A percentile compares a stretch with the other conserved stretches of the same genome.
Evolutionary conservation across 2,329 filamentous ascomycete species (phyloP).

Genomic region (Aspergillus quadricinctus): DNA sequence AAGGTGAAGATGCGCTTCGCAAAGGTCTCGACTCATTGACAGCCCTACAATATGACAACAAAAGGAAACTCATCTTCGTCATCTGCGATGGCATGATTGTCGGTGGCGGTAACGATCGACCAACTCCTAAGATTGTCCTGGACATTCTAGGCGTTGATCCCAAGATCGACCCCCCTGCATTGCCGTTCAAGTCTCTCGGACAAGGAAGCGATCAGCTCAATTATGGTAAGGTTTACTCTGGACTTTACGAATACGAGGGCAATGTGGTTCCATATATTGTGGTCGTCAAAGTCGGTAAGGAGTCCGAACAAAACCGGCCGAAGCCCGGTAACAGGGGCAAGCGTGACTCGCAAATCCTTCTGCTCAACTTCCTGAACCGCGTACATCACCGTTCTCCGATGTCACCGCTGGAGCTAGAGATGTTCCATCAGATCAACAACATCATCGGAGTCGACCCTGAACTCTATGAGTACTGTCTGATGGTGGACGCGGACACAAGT

Average conservation of each 20-base stretch:
- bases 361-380: slow-evolving; percentile 97
- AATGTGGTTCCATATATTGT: slow-evolving; percentile 97
- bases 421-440: slow-evolving; percentile 99
- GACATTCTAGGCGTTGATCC: slow-evolving; percentile 97
- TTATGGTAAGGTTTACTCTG: slow-evolving; percentile 97
- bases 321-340: slow-evolving; percentile 98
- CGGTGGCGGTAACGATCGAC: slow-evolving; percentile 90
- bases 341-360: slow-evolving; percentile 91
- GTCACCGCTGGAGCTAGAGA: slow-evolving; percentile 93
- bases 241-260: slow-evolving; percentile 94
- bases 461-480: slow-evolving; percentile 92
- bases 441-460: slow-evolving; percentile 97
- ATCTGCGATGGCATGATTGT: slow-evolving; percentile 98
- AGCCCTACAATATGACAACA: slow-evolving; percentile 94
- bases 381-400: slow-evolving; percentile 92
- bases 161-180: slow-evolving; percentile 88
- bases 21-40: slow-evolving; percentile 94
- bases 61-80: slow-evolving; percentile 92
- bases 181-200: slow-evolving; percentile 92
- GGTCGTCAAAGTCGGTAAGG: slow-evolving; percentile 94
- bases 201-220: slow-evolving; percentile 88
- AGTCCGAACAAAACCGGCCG: slow-evolving; percentile 82
- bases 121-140: slow-evolving; percentile 94
- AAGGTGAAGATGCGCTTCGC: slow-evolving; percentile 90
- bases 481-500: slow-evolving; percentile 96